Conservation (phyloP, 139 green algal genomes). For the Yamagishiella unicocca region DNA sequence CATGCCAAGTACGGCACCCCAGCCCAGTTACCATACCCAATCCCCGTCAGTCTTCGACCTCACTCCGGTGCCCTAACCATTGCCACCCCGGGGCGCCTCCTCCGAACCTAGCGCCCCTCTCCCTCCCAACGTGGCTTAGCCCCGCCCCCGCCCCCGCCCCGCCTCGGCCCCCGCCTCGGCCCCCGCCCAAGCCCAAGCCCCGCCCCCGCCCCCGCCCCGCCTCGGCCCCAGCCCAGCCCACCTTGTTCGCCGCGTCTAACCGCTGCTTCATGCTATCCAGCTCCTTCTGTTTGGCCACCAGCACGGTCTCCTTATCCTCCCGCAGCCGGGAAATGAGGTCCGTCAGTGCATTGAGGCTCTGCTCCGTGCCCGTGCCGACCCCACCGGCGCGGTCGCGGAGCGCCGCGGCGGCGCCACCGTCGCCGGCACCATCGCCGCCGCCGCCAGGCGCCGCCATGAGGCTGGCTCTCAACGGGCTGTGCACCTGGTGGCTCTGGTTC, state of each 20-base stretch:
- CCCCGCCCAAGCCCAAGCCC: background rate
- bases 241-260: slow-evolving; percentile 15
- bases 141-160: background rate
- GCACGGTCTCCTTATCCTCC: slow-evolving; percentile 26
- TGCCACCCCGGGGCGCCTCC: background rate
- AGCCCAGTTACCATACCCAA: too few species aligned
- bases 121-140: background rate
- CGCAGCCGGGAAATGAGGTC: slow-evolving; percentile 15
- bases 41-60: too few species aligned
- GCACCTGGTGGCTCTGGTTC: background rate
- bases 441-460: background rate
- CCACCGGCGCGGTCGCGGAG: background rate
- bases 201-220: background rate
- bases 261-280: background rate
- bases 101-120: background rate
- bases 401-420: background rate
- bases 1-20: too few species aligned
- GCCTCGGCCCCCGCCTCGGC: background rate
- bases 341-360: slow-evolving; percentile 14
- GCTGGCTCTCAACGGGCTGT: background rate
- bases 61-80: too few species aligned
- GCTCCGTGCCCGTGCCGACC: background rate
- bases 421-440: background rate
- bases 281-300: slow-evolving; percentile 30
- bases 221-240: background rate